phyloP scores from a whole-genome alignment of 106 monocot genomes.

The Hemerocallis citrina region DNA sequence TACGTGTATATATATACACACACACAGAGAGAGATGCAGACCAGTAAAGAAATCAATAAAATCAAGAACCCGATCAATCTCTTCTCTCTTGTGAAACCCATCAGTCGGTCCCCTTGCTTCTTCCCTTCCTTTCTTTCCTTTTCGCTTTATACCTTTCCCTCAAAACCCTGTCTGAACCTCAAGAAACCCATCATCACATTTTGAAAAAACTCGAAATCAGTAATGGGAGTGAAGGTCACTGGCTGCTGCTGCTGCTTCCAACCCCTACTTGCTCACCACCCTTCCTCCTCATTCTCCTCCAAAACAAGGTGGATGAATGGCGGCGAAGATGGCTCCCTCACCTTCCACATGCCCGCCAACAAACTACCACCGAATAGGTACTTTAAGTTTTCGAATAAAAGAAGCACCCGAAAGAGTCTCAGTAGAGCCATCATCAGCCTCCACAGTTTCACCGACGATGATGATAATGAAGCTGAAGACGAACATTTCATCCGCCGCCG shows the following conservation, averaged over 20 bases:
- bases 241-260: conserved; percentile 4
- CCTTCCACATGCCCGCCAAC: background rate
- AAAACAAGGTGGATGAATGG: background rate
- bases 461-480: background rate
- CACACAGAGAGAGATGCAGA: no score
- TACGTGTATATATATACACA: no score
- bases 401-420: background rate
- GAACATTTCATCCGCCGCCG: conserved; percentile 34
- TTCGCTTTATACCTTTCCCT: no score
- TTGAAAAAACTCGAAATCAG: no score
- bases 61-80: no score
- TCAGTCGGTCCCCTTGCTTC: no score
- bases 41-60: no score
- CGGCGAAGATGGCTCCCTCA: background rate
- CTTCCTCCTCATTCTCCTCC: background rate
- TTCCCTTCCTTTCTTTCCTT: no score
- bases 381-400: background rate
- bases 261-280: background rate
- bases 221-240: conserved; percentile 9
- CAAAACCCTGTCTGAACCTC: no score
- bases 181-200: no score
- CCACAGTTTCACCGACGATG: conserved; percentile 6
- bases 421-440: background rate
- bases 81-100: no score
- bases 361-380: background rate